Base-by-base conservation (phyloP, 495 filamentous ascomycete genomes). In the Cryomyces antarcticus region DNA sequence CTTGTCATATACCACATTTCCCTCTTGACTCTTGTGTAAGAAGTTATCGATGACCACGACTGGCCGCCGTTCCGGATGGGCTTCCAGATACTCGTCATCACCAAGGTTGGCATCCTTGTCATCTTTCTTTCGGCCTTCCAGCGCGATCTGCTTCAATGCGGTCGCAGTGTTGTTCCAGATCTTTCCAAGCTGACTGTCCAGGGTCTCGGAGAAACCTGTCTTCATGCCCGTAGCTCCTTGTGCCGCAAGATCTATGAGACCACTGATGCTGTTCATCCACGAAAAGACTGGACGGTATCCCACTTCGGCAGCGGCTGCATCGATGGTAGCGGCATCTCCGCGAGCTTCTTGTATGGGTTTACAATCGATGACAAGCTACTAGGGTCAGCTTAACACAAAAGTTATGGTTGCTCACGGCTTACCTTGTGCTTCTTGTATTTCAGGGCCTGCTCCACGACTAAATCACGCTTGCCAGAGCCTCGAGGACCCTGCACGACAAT, bases 31-130 rank as follows among this genome's bases (percentile, higher is more conserved):
- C 55, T 80, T 84, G 60, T 88, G 82, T 12, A 93, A 57, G 61
- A 94, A 97, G 52, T 94, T 95, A 56, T 97, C 86, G 44, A 97
- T 80, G 6, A 97, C 78, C 5, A 97, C 75, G 1, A 95, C 79
- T 0, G 89, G 77, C 9, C 86, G 61, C 34, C 62, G 68, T 55
- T 95, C 87, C 0, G 89, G 85, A 53, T 97, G 86, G 0, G 81
- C 77, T 54, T 93, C 85, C 0, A 97, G 71, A 48, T 86, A 97
- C 35, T 93, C 83, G 43, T 94, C 88, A 11, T 87, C 81, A 7
- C 70, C 68, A 6, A 93, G 59, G 36, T 69, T 60, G n/a, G 64
- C 62, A 52, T 94, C 85, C 43, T 78, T 77, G 51, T 82, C 80
- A 3, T 69, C 57, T 57, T 83, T 88, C 5, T 67, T 64, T 29